Evolutionary conservation across 495 filamentous ascomycete genomes (phyloP).

Genomic region (Immersiella caudata): DNA sequence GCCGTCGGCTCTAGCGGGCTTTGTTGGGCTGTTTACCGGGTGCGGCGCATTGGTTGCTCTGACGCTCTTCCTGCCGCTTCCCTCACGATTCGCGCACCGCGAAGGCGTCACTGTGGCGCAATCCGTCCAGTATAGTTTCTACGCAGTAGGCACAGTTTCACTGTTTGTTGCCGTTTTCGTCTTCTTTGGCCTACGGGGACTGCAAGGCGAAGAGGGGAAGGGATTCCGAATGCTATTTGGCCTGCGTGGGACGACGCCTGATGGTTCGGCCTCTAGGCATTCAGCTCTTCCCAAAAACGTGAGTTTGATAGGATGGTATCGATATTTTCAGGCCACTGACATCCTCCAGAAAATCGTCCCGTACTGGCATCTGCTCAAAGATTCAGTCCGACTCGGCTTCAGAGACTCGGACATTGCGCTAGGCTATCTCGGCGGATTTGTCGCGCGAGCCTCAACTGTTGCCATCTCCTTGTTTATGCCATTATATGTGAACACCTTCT

Average conservation of each 20-base stretch:
- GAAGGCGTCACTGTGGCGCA: conserved; percentile 64
- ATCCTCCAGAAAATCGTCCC: conserved; percentile 38
- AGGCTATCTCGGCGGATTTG: conserved; percentile 91
- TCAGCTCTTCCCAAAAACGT: conserved; percentile 21
- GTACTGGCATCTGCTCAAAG: conserved; percentile 57
- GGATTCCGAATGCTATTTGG: conserved; percentile 59
- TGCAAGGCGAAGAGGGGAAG: conserved; percentile 79
- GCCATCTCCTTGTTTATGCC: conserved; percentile 94
- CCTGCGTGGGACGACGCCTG: conserved; percentile 28
- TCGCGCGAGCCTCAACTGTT: conserved; percentile 93
- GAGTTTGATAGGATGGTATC: conserved; percentile 1
- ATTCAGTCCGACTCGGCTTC: conserved; percentile 73
- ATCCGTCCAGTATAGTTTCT: conserved; percentile 80
- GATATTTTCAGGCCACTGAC: not conserved
- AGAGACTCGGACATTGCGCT: conserved; percentile 76
- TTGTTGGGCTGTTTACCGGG: conserved; percentile 90
- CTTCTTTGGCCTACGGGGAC: conserved; percentile 75
- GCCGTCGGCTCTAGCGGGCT: conserved; percentile 73
- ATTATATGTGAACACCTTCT: conserved; percentile 87
- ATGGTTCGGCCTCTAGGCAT: conserved; percentile 22
- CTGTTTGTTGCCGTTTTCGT: conserved; percentile 72
- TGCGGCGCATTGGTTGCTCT: conserved; percentile 88
- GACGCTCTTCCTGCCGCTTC: conserved; percentile 79
- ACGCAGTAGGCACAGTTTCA: conserved; percentile 75
- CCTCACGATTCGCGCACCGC: conserved; percentile 70